Evolutionary conservation across 441 rosid genomes (phyloP).

Genomic region (Pelargonium exstipulatum): DNA sequence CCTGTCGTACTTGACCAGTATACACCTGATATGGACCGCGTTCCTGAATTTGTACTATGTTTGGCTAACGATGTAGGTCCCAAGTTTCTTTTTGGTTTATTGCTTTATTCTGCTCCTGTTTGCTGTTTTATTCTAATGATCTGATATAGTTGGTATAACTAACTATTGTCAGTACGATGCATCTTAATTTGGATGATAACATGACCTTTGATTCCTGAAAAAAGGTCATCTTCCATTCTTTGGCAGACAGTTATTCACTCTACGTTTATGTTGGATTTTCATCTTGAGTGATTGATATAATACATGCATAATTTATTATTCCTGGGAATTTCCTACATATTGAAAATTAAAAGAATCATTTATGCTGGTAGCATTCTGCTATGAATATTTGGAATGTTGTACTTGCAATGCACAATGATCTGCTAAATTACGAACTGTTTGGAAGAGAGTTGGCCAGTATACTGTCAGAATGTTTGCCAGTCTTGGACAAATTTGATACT

Average conservation of each 20-base stretch:
- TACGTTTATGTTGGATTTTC: too few species aligned
- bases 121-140: neutral
- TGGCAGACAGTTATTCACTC: too few species aligned
- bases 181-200: neutral
- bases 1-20: constrained; percentile 91
- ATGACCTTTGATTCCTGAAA: neutral
- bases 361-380: too few species aligned
- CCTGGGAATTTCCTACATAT: too few species aligned
- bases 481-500: neutral
- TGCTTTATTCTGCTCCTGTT: neutral
- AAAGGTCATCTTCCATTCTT: neutral
- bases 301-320: too few species aligned
- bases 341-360: too few species aligned
- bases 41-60: constrained; percentile 82
- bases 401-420: neutral
- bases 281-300: too few species aligned
- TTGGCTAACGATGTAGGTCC: constrained; percentile 92
- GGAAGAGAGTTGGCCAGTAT: neutral
- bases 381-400: neutral
- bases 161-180: neutral
- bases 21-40: constrained; percentile 90
- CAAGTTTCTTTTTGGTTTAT: constrained; percentile 11
- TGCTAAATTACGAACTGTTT: neutral
- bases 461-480: neutral
- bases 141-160: neutral